Conservation (phyloP, 225 moss, liverwort and hornwort genomes). For the Bryum argenteum region DNA sequence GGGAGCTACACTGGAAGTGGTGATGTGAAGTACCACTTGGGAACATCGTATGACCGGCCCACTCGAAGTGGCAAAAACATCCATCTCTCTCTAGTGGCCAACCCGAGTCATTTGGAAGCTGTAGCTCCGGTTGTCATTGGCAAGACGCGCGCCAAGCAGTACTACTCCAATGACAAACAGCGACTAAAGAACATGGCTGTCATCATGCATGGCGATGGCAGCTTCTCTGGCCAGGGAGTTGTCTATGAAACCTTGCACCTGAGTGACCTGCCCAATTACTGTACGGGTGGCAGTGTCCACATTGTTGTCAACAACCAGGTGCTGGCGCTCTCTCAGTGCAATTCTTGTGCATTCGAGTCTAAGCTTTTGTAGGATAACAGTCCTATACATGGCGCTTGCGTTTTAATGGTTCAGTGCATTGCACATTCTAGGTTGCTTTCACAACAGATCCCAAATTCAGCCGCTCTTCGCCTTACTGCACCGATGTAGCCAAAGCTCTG, state of each 20-base stretch:
- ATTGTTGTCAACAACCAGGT: conserved; percentile 92
- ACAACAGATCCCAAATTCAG: conserved; percentile 94
- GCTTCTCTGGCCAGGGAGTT: conserved; percentile 90
- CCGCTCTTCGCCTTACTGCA: conserved; percentile 89
- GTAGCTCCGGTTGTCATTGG: conserved; percentile 87
- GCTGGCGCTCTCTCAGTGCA: background rate
- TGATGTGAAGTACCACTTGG: conserved; percentile 93
- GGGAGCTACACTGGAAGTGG: conserved; percentile 83
- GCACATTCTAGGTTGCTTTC: conserved; percentile 72
- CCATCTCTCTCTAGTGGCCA: conserved; percentile 91
- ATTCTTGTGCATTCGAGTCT: background rate
- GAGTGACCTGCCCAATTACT: conserved; percentile 87
- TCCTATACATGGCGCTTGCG: background rate
- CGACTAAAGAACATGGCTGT: conserved; percentile 77
- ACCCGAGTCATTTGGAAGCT: conserved; percentile 91
- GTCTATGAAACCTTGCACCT: conserved; percentile 91
- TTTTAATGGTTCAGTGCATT: conserved; percentile 2
- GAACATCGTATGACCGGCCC: conserved; percentile 89
- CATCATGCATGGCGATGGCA: conserved; percentile 82
- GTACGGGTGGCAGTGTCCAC: conserved; percentile 83
- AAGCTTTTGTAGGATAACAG: background rate
- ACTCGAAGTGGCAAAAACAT: conserved; percentile 85
- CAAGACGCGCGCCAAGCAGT: conserved; percentile 88
- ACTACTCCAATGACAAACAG: conserved; percentile 74
- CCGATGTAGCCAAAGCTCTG: conserved; percentile 88